These are phyloP conservation scores for Fusarium aywerte DNA, from an alignment of 2,329 filamentous ascomycete species.

Conservation along the genomic window DNA sequence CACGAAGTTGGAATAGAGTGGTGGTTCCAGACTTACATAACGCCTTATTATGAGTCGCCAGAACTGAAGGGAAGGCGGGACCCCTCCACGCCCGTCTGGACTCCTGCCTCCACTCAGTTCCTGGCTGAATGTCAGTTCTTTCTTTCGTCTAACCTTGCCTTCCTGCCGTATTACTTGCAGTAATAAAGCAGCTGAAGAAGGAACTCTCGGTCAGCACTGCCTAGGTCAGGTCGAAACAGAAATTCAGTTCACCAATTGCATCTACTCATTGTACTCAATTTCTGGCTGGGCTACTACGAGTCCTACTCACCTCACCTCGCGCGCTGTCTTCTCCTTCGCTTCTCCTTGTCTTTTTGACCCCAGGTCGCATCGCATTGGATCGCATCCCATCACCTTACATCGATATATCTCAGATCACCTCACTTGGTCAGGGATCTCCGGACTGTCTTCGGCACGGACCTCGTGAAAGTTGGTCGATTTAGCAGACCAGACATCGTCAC, in stretches of 20 bases:
- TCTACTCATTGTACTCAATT: constrained; percentile 1
- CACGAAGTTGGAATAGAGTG: constrained; percentile 30
- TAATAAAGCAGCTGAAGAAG: constrained; percentile 2
- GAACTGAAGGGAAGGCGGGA: constrained; percentile 25
- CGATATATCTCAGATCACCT: constrained; percentile 9
- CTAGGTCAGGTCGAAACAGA: constrained; percentile 2
- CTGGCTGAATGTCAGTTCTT: constrained; percentile 11
- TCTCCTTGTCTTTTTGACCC: neutral
- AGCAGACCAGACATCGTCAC: constrained; percentile 21
- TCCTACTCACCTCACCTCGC: constrained; percentile 3
- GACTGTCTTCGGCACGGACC: constrained; percentile 8
- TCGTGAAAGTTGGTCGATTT: neutral
- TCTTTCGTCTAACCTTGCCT: constrained; percentile 14
- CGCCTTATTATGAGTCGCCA: constrained; percentile 35
- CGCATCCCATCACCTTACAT: constrained; percentile 4
- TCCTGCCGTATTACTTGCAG: neutral
- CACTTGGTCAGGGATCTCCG: neutral
- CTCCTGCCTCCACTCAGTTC: constrained; percentile 24
- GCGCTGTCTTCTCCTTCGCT: neutral
- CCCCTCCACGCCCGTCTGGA: constrained; percentile 18
- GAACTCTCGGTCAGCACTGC: neutral
- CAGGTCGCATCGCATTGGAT: neutral
- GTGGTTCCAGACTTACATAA: constrained; percentile 37
- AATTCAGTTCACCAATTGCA: constrained; percentile 15
- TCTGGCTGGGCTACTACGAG: constrained; percentile 2